A percentile compares a stretch with the other conserved stretches of the same genome.
Evolutionary conservation across 192 early-diverging fungal genomes (phyloP).

Genomic region (Spinellus fusiger): DNA sequence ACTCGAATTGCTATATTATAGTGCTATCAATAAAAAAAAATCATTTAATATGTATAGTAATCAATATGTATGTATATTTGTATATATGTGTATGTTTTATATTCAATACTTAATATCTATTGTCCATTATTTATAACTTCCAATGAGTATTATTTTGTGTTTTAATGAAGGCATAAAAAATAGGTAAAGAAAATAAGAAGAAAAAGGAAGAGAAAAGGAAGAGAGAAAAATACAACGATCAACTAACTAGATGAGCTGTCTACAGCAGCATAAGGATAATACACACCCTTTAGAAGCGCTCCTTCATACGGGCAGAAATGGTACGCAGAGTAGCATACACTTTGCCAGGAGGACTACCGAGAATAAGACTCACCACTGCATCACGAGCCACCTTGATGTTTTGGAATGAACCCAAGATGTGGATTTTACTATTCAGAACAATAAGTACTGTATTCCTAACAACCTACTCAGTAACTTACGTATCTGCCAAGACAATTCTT

Average conservation of each 20-base stretch:
- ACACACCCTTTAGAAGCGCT: constrained; percentile 67
- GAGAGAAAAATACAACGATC: neutral
- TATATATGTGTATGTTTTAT: neutral
- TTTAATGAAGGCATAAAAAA: constrained; percentile 15
- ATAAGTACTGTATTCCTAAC: constrained; percentile 1
- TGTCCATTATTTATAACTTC: neutral
- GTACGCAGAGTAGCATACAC: constrained; percentile 87
- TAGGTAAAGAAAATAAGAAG: constrained; percentile 5
- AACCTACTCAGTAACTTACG: constrained; percentile 39
- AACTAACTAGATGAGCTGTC: neutral
- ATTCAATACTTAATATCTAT: neutral
- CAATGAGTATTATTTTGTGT: neutral
- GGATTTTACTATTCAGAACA: constrained; percentile 64
- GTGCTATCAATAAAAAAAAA: too few relatives aligned
- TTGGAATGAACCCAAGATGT: constrained; percentile 92
- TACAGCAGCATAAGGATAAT: neutral
- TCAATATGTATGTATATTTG: neutral
- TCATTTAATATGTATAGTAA: too few relatives aligned
- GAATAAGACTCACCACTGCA: constrained; percentile 83
- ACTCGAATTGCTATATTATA: too few relatives aligned
- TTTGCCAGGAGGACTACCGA: constrained; percentile 95
- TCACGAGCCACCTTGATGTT: constrained; percentile 96
- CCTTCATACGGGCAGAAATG: constrained; percentile 87
- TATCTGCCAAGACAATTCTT: constrained; percentile 93
- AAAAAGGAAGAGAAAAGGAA: neutral